These are phyloP conservation scores for Senecio squalidus DNA, from an alignment of 140 eudicot species.

Conservation along the genomic window DNA sequence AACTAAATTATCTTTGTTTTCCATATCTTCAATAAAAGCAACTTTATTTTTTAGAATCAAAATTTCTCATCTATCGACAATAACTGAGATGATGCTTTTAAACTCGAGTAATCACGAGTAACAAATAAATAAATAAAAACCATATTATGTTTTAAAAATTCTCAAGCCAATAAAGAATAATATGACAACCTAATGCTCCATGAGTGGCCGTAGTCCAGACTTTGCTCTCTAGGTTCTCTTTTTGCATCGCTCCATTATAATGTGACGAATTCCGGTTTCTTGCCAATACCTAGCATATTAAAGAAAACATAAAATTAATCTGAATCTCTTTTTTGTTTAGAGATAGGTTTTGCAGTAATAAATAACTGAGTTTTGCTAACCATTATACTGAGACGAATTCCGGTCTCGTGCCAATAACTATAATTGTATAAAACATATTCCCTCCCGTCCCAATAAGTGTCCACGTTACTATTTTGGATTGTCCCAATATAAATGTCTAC, in stretches of 20 bases:
- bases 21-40: not conserved
- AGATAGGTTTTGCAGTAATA: too few species aligned
- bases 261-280: conserved; percentile 23
- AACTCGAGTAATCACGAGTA: not conserved
- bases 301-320: too few species aligned
- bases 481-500: too few species aligned
- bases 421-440: too few species aligned
- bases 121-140: not conserved
- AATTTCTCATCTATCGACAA: not conserved
- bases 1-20: not conserved
- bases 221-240: conserved; percentile 29
- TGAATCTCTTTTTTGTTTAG: too few species aligned
- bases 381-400: too few species aligned
- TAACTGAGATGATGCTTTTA: not conserved
- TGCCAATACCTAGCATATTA: conserved; percentile 21
- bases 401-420: too few species aligned
- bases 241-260: conserved; percentile 23
- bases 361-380: too few species aligned
- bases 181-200: conserved; percentile 42
- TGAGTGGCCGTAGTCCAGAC: conserved; percentile 36
- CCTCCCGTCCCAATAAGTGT: too few species aligned
- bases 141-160: not conserved
- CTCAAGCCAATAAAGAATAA: conserved; percentile 2
- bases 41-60: not conserved
- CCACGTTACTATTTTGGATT: too few species aligned